phyloP scores from a whole-genome alignment of 306 rosid genomes.

The Malus sylvestris region DNA sequence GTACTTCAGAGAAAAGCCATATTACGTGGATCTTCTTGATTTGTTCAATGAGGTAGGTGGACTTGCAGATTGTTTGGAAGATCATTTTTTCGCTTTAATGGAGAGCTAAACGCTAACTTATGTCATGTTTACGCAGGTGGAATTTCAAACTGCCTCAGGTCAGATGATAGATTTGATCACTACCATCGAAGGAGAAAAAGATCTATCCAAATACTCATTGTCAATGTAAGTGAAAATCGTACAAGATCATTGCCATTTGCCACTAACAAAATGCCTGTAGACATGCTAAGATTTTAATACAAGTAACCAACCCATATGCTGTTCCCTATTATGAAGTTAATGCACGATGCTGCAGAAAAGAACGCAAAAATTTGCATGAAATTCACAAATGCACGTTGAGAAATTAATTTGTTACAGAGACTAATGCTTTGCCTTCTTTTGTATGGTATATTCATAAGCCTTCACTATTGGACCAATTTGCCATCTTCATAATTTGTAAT shows the following conservation, averaged over 20 bases:
- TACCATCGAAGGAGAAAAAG: conserved; percentile 74
- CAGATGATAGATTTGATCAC: conserved; percentile 91
- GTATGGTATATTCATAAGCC: background rate
- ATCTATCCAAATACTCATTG: conserved; percentile 65
- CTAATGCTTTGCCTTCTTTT: background rate
- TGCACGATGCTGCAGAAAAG: background rate
- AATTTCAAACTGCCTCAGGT: conserved; percentile 85
- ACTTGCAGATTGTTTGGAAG: conserved; percentile 1
- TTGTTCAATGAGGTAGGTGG: conserved; percentile 71
- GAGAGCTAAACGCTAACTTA: background rate
- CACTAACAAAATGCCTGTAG: background rate
- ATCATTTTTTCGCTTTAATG: background rate
- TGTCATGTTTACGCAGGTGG: conserved; percentile 41
- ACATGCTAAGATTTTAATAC: background rate
- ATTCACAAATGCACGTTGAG: background rate
- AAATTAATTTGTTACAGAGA: background rate
- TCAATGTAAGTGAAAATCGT: conserved; percentile 50
- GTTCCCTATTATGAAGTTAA: background rate
- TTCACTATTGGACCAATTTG: background rate
- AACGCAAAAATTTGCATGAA: background rate
- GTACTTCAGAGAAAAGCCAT: conserved; percentile 73
- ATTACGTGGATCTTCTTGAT: conserved; percentile 72
- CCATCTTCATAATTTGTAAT: background rate
- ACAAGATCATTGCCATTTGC: background rate
- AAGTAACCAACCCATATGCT: background rate